Percentiles rank a stretch among this genome's conserved stretches.
Evolutionary conservation across 768 basidiomycete species (phyloP).

Genomic region (Boletus reticulatus): DNA sequence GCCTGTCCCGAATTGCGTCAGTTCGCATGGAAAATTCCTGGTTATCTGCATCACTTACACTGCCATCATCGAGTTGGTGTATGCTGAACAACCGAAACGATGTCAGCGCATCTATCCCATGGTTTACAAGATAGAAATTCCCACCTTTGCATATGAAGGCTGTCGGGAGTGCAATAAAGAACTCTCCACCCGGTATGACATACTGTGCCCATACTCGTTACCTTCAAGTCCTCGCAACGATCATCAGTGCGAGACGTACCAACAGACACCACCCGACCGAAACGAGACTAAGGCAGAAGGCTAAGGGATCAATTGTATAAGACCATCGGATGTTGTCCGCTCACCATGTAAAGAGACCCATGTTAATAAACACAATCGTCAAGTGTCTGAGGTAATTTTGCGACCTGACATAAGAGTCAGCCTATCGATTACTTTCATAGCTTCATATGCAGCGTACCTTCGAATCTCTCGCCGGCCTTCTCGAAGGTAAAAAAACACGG

Average conservation of each 20-base stretch:
- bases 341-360: conserved; percentile 16
- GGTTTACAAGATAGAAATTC: not conserved
- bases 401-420: not conserved
- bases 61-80: conserved; percentile 15
- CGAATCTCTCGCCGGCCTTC: conserved; percentile 5
- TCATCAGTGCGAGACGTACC: not conserved
- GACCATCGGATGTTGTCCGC: not conserved
- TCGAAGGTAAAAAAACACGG: conserved; percentile 22
- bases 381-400: conserved; percentile 8
- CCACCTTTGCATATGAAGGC: conserved; percentile 5
- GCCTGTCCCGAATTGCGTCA: not conserved
- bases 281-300: not conserved
- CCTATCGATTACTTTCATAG: too few relatives aligned
- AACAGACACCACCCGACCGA: conserved; percentile 6
- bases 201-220: not conserved
- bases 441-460: not conserved
- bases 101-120: not conserved
- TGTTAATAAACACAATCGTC: conserved; percentile 12
- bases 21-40: too few relatives aligned
- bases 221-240: not conserved
- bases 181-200: not conserved
- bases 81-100: not conserved
- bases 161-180: conserved; percentile 1
- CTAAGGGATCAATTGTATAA: too few relatives aligned
- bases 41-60: not conserved